Evolutionary conservation across 2,329 filamentous ascomycete species (phyloP), one percentile per base, ranked within the genome.

Genomic region (Drechslerella dactyloides): DNA sequence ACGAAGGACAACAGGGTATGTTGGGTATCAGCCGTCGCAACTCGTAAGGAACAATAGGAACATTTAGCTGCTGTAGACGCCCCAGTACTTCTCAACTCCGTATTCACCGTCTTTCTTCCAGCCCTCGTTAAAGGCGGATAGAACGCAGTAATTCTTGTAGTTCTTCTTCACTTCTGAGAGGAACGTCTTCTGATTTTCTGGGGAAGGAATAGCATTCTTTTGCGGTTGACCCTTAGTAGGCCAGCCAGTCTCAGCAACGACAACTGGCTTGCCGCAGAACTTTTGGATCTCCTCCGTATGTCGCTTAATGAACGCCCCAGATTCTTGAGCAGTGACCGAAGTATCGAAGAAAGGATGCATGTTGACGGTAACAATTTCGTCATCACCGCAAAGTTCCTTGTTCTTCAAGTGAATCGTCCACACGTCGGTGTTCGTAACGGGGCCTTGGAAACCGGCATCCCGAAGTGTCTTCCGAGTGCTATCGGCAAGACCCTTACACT

Each of bases 161-260:
- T 65, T 72, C n/a, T 35, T 21, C 8, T 81, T 77, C 78, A 91
- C 85, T 24, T 87, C 88, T 6, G 81, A 78, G 42, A 96, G 79
- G 15, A 91, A 91, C 23, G 79, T 78, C 10, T 81, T 78, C 79
- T 96, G 91, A 75, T 92, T 86, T 13, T 83, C 80, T 21, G 81
- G 76, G 8, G 86, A 86, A 0, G 91, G 89, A 1, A 93, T 81
- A n/a, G 90, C 90, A n/a, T 78, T 77, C 1, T 86, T 85, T 78
- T 94, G 91, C 56, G 82, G 73, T 15, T 82, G 75, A n/a, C 91
- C 91, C 75, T 85, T 79, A 78, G 85, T 87, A 44, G 91, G 91
- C 91, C 91, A 96, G 56, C 91, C 91, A 2, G 88, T 88, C 82
- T 96, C 91, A 0, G 90, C 91, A 75, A 96, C 87, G 44, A 93